Evolutionary conservation across 2,329 filamentous ascomycete genomes (phyloP).

Genomic region (Dryadomyces quercivorus): DNA sequence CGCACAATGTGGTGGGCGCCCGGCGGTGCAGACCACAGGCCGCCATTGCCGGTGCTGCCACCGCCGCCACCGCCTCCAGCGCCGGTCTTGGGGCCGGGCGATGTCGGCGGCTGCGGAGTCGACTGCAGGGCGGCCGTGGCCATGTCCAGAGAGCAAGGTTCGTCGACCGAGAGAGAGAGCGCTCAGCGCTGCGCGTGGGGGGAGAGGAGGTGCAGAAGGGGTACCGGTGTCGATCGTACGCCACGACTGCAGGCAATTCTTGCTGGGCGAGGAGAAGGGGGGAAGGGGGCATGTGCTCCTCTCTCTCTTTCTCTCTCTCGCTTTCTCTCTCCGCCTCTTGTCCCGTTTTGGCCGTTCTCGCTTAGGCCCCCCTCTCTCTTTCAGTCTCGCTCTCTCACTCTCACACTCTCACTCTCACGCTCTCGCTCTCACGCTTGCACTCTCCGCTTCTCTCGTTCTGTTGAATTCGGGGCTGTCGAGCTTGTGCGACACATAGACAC

Average conservation of each 20-base stretch:
- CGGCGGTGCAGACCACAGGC: neutral
- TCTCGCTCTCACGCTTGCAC: no score
- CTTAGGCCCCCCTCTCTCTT: no score
- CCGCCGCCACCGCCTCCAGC: neutral
- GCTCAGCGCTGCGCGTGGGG: neutral
- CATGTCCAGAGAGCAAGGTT: neutral
- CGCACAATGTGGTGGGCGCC: neutral
- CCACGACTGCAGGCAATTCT: no score
- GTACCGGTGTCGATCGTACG: no score
- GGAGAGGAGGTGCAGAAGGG: no score
- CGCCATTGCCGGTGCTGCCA: neutral
- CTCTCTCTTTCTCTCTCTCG: no score
- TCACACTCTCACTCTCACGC: neutral
- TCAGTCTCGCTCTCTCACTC: no score
- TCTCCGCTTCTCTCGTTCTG: neutral
- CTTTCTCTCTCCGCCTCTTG: no score
- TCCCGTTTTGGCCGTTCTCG: no score
- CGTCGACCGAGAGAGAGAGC: neutral
- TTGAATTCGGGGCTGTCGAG: neutral
- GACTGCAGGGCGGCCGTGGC: neutral
- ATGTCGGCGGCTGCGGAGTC: neutral
- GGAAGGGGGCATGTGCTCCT: no score
- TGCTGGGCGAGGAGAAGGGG: no score
- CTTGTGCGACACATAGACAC: neutral
- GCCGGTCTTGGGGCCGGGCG: neutral